Conservation (phyloP, 2,329 filamentous ascomycete species). For the Atkinsonella texensis region DNA sequence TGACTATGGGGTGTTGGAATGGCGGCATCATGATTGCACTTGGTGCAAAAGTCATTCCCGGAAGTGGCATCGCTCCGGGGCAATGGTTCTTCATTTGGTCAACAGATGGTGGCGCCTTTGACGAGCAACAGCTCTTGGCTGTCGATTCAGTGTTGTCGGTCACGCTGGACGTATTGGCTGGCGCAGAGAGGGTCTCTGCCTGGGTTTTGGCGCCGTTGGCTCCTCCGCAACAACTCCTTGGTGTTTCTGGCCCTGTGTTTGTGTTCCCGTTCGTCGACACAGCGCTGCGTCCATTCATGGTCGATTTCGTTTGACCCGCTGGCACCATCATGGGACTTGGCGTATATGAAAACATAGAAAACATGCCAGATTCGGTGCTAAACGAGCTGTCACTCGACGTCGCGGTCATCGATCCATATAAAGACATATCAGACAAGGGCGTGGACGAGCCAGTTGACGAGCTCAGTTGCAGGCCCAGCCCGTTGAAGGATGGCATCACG, state of each 20-base stretch:
- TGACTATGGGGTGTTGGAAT: slow-evolving; percentile 22
- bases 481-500: slow-evolving; percentile 25
- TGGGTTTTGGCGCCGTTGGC: slow-evolving; percentile 4
- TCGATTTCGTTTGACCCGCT: slow-evolving; percentile 9
- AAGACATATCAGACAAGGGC: slow-evolving; percentile 12
- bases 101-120: slow-evolving; percentile 6
- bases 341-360: slow-evolving; percentile 21
- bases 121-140: slow-evolving; percentile 19
- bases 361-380: slow-evolving; percentile 15
- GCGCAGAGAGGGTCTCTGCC: slow-evolving; percentile 1
- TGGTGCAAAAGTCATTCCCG: slow-evolving; percentile 10
- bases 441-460: slow-evolving; percentile 11
- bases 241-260: background rate
- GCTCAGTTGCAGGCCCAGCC: slow-evolving; percentile 13
- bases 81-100: slow-evolving; percentile 12
- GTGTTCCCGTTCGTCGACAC: slow-evolving; percentile 12
- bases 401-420: slow-evolving; percentile 19
- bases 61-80: slow-evolving; percentile 10
- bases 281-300: slow-evolving; percentile 11
- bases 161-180: slow-evolving; percentile 8
- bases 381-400: slow-evolving; percentile 15
- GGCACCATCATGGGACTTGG: slow-evolving; percentile 15
- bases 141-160: slow-evolving; percentile 9
- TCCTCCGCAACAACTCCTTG: slow-evolving; percentile 14
- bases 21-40: slow-evolving; percentile 23